phyloP scores from a whole-genome alignment of 106 monocot genomes.

The Gastrodia elata region DNA sequence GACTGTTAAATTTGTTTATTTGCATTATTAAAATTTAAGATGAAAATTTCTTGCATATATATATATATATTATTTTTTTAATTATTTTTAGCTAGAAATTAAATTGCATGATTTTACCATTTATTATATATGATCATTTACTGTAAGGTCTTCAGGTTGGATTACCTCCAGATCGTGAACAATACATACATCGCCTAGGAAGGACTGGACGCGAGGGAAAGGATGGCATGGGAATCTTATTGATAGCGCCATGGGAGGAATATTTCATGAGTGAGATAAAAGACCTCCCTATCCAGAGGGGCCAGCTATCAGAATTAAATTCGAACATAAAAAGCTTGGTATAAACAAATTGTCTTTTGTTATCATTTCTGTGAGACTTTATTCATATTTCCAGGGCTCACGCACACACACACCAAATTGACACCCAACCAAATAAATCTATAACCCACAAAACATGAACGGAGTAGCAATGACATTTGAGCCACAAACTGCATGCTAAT shows the following conservation, averaged over 20 bases:
- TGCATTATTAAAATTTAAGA: too few species aligned
- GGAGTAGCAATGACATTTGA: too few species aligned
- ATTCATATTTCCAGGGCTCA: too few species aligned
- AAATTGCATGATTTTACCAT: not conserved
- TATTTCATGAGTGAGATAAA: constrained; percentile 75
- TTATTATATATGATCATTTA: not conserved
- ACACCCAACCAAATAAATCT: too few species aligned
- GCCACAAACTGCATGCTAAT: too few species aligned
- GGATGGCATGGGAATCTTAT: constrained; percentile 62
- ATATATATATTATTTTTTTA: too few species aligned
- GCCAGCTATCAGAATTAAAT: constrained; percentile 35
- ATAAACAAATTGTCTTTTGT: too few species aligned
- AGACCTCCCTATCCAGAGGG: constrained; percentile 68
- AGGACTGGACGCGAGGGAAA: constrained; percentile 79
- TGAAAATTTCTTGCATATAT: too few species aligned
- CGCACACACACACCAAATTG: too few species aligned
- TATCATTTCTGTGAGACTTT: too few species aligned
- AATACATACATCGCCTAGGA: constrained; percentile 92
- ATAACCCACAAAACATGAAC: too few species aligned
- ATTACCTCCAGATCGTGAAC: constrained; percentile 80
- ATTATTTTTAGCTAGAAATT: not conserved
- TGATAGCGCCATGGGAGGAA: constrained; percentile 94
- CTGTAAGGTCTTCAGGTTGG: constrained; percentile 55
- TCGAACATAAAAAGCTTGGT: constrained; percentile 59
- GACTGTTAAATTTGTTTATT: too few species aligned